Evolutionary conservation across 495 filamentous ascomycete genomes (phyloP), one percentile per base, ranked within the genome.

Genomic region (Jackrogersella multiformis): DNA sequence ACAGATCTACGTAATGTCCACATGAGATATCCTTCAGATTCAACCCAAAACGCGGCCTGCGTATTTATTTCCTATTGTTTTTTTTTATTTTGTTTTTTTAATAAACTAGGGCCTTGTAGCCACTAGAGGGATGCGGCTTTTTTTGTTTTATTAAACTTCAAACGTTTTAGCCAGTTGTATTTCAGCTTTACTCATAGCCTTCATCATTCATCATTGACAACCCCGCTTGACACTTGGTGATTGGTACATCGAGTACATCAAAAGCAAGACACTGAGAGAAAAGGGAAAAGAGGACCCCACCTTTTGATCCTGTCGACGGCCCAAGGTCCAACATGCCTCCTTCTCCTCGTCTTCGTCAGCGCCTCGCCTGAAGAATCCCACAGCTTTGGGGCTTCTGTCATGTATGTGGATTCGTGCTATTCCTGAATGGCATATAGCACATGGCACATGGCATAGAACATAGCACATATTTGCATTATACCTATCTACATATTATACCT

Each of bases 251-350:
- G n/a, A n/a, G n/a, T n/a, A n/a, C n/a, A n/a, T n/a, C n/a, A 28
- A 49, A 46, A 57, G 56, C 49, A 48, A 69, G 61, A 69, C 61
- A 64, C n/a, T 12, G 55, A 64, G 35, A 57, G 52, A 55, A 61
- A 56, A 57, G 38, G 52, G 56, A 46, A 61, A 56, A 56, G 30
- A 35, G 39, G 38, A 42, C 66, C 66, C 67, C 61, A 61, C 67
- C 56, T 59, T 58, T 56, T 65, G 61, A 69, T 69, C 61, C 66
- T 69, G 56, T 69, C 45, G 45, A 59, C 61, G 61, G 61, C 53
- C 56, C 26, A 46, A 69, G n/a, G n/a, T n/a, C n/a, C n/a, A n/a
- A 56, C 61, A 54, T 64, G 39, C 36, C n/a, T 69, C 65, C 56
- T 69, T 35, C 42, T 54, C 41, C 23, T 55, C 54, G 5, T 38